Base-by-base conservation (phyloP, 2,329 filamentous ascomycete species). In the Penicillium brevicompactum region DNA sequence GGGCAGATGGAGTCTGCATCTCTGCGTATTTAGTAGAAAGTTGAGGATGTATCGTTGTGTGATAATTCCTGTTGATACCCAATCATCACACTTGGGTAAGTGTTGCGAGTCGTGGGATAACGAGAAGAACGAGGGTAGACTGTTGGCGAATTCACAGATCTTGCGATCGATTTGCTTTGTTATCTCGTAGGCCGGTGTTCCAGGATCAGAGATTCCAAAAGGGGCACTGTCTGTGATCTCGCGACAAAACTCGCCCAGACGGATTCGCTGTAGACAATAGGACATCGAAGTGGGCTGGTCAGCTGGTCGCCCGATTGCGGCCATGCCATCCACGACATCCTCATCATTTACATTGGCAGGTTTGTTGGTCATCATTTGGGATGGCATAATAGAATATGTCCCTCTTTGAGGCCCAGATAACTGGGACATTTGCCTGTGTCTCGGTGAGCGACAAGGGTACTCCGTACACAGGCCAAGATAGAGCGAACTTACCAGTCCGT, bases 1-100 rank as follows among this genome's bases (percentile, higher is more conserved):
- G 4, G 74, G 72, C 5, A 76, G 60, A 53, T 77, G 75, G 7
- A 77, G 58, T 44, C 71, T 70, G 50, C 70, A 75, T 30, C 72
- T 66, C 41, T 73, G 69, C 3, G 71, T 65, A 40, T 76, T 63
- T 2, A 73, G 46, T 3, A 75, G 59, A 10, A 69, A 73, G 46
- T 73, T 67, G 13, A 73, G 56, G 37, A 73, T 67, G 34, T 74
- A 71, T 38, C 71, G 63, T 50, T 76, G 74, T 2, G 69, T 55
- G 34, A 64, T 53, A 14, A 71, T 62, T 9, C 63, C 60, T 5
- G 59, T 32, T 21, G 53, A 54, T 40, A 21, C 53, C 10, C 41
- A 51, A 34, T 40, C 55, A 49, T 59, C 56, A 38, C 46, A 53
- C 27, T 38, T 42, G 45, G 44, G 47, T 32, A 49, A 34, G n/a